Conservation (phyloP, 1,284 basidiomycete species). For the Trichosporon faecale region DNA sequence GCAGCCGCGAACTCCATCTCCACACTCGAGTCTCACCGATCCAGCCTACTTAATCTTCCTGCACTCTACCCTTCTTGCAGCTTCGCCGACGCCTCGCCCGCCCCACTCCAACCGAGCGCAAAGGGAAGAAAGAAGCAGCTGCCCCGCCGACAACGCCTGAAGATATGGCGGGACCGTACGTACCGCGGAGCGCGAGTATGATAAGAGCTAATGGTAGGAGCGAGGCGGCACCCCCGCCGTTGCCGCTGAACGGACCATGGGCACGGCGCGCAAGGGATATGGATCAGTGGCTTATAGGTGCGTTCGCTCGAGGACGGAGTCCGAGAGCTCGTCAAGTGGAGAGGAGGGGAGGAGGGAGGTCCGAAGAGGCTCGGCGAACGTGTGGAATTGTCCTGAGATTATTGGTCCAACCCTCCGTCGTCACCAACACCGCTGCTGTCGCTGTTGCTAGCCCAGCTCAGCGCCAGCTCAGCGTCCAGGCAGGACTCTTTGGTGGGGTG, state of each 20-base stretch:
- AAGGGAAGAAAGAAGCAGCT: not conserved
- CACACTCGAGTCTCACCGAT: not conserved
- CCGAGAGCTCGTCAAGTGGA: not conserved
- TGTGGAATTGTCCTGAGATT: not conserved
- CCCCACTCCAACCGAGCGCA: not conserved
- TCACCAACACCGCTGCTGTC: too few relatives aligned
- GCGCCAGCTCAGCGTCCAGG: too few relatives aligned
- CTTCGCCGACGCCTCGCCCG: not conserved
- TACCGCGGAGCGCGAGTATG: too few relatives aligned
- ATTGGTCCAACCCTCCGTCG: not conserved
- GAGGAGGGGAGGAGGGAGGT: not conserved
- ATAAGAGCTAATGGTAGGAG: constrained; percentile 3
- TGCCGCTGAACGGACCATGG: constrained; percentile 35
- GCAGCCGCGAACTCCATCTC: not conserved
- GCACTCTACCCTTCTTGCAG: too few relatives aligned
- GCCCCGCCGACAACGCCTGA: not conserved
- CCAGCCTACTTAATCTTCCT: not conserved
- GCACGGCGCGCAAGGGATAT: constrained; percentile 24
- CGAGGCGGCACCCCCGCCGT: constrained; percentile 19
- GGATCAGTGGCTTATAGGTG: constrained; percentile 41
- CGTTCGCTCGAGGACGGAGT: constrained; percentile 17
- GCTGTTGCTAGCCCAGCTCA: too few relatives aligned
- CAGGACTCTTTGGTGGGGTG: too few relatives aligned
- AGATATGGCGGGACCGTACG: not conserved
- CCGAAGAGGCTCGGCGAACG: not conserved